Conservation (phyloP, 345 rosid species). For the Citrus trifoliata region DNA sequence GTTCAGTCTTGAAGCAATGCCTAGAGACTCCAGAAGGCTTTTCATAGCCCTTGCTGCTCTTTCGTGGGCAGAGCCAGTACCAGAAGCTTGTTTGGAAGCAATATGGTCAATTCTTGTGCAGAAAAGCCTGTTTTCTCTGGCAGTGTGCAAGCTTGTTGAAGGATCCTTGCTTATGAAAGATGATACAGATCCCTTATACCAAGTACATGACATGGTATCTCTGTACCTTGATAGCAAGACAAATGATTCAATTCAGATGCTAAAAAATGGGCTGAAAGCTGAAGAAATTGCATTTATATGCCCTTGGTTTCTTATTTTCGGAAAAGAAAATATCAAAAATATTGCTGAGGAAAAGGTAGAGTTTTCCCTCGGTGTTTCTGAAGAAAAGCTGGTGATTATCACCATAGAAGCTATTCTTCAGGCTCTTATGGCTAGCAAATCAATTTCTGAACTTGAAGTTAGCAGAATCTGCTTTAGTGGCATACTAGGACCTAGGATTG, state of each 20-base stretch:
- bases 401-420: conserved; percentile 26
- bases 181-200: conserved; percentile 27
- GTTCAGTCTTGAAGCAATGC: conserved; percentile 41
- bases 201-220: conserved; percentile 34
- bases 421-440: conserved; percentile 33
- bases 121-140: conserved; percentile 30
- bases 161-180: conserved; percentile 33
- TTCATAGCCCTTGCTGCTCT: conserved; percentile 29
- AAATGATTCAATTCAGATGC: conserved; percentile 20
- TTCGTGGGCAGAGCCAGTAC: conserved; percentile 32
- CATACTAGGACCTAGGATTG: conserved; percentile 30
- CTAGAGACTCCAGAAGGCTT: conserved; percentile 24
- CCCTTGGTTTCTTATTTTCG: conserved; percentile 31
- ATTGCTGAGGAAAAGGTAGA: conserved; percentile 19
- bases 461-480: conserved; percentile 23
- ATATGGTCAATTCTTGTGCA: conserved; percentile 28
- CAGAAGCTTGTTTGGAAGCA: conserved; percentile 35
- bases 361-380: background rate
- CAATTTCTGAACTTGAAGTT: conserved; percentile 32
- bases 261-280: conserved; percentile 8
- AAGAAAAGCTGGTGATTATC: conserved; percentile 16
- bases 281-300: conserved; percentile 24
- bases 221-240: conserved; percentile 34
- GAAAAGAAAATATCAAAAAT: conserved; percentile 19
- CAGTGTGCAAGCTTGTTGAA: conserved; percentile 32